Evolutionary conservation across 352 stramenopile species (phyloP), one percentile per base, ranked within the genome.

Genomic region (Pythium sukuiense): DNA sequence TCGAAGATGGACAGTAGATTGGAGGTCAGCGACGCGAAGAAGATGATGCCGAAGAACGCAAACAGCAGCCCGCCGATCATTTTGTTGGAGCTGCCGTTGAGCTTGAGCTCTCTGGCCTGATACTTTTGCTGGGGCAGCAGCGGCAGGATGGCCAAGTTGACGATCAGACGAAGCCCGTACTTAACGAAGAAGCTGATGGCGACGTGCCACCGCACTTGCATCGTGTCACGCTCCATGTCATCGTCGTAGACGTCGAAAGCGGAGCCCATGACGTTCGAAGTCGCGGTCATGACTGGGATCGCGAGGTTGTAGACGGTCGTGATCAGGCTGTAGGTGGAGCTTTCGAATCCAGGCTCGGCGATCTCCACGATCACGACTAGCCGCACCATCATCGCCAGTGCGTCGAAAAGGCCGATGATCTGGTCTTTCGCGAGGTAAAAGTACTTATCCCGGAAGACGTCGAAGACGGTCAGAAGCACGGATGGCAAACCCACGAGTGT

Each of bases 281-380:
- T 49, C 14, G 80, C 70, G 11, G 67, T 80, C 32, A 82, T 77
- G 18, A 91, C 76, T 5, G 85, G 87, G 11, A 83, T 76, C 5
- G 83, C 82, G 29, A 93, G 76, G 63, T 92, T 95, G 75, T 85
- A 81, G 13, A 89, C 77, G 1, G 84, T 91, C 53, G 86, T 95
- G 50, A 93, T 74, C 18, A 93, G 68, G 3, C 76, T 80, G 62
- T 95, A 95, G 5, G 81, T 90, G 26, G 82, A 85, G 65, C 82
- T 90, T 65, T 95, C 86, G n/a, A 85, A 80, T 0, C 83, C 81
- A 6, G 82, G 72, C 55, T 93, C 85, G 3, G 83, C 80, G 54
- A 95, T 89, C 61, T 95, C 79, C 27, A 95, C 78, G 16, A 88
- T 86, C 32, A 89, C 81, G n/a, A 89, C 75, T 57, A 88, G 87